A percentile compares a stretch with the other conserved stretches of the same genome.
Conservation (phyloP, 257 asterid species). For the Leonotis leonurus region DNA sequence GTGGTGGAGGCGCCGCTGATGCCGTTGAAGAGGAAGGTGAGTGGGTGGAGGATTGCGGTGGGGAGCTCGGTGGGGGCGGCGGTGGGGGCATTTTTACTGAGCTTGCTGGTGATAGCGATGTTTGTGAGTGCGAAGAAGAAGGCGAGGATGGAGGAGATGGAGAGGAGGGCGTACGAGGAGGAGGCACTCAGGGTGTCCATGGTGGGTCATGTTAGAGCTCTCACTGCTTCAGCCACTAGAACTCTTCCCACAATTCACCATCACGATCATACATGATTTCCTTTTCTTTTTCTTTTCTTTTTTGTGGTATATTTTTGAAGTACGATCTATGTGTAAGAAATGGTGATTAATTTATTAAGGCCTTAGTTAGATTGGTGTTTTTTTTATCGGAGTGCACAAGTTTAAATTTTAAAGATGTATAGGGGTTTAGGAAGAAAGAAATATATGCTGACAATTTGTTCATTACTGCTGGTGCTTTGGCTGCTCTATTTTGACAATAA, state of each 20-base stretch:
- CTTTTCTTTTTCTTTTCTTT: slow-evolving; percentile 15
- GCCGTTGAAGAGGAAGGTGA: slow-evolving; percentile 38
- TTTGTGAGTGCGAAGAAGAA: slow-evolving; percentile 71
- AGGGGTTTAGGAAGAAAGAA: too few relatives aligned
- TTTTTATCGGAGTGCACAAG: too few relatives aligned
- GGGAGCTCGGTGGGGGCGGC: slow-evolving; percentile 69
- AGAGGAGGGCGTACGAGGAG: slow-evolving; percentile 84
- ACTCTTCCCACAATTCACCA: slow-evolving; percentile 66
- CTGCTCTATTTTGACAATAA: too few relatives aligned
- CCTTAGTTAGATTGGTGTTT: too few relatives aligned
- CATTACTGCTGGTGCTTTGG: too few relatives aligned
- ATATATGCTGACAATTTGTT: too few relatives aligned
- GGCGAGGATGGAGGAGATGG: slow-evolving; percentile 78
- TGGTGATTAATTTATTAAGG: too few relatives aligned
- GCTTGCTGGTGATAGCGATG: slow-evolving; percentile 59
- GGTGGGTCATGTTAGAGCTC: slow-evolving; percentile 94
- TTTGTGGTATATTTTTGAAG: too few relatives aligned
- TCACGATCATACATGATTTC: slow-evolving; percentile 37
- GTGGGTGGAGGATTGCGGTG: slow-evolving; percentile 47
- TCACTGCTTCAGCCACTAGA: slow-evolving; percentile 57
- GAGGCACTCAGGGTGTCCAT: slow-evolving; percentile 91
- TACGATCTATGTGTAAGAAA: too few relatives aligned
- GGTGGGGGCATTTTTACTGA: slow-evolving; percentile 56
- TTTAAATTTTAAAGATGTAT: too few relatives aligned
- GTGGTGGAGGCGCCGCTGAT: slow-evolving; percentile 68